Evolutionary conservation across 176 grass and related monocot species (phyloP).

Genomic region (Panicum miliaceum): DNA sequence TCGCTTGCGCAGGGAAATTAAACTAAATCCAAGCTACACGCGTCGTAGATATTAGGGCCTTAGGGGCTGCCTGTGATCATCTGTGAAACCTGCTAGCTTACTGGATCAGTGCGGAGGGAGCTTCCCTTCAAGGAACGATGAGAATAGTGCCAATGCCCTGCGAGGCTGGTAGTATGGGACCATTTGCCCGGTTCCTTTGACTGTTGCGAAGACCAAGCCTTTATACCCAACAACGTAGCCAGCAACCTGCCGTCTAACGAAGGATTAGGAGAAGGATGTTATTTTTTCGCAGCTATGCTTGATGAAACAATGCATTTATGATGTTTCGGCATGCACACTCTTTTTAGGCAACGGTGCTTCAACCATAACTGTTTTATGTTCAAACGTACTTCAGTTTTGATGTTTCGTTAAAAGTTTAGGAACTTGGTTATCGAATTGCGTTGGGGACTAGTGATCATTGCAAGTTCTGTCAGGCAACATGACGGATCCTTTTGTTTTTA

Average conservation of each 20-base stretch:
- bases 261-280: background rate
- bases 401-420: background rate
- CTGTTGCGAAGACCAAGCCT: conserved; percentile 53
- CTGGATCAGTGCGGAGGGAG: conserved; percentile 52
- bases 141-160: conserved; percentile 59
- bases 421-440: background rate
- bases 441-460: background rate
- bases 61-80: background rate
- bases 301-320: conserved; percentile 7
- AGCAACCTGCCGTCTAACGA: conserved; percentile 52
- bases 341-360: background rate
- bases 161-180: conserved; percentile 67
- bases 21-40: conserved; percentile 18
- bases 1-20: background rate
- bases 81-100: background rate
- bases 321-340: background rate
- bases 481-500: background rate
- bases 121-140: conserved; percentile 62
- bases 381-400: background rate
- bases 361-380: background rate
- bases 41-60: background rate
- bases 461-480: background rate
- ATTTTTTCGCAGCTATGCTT: conserved; percentile 17
- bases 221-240: conserved; percentile 62
- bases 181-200: conserved; percentile 72